Percentiles rank a stretch among this genome's conserved stretches.
Evolutionary conservation across 1,284 basidiomycete species (phyloP).

Genomic region (Ustilago sp.): DNA sequence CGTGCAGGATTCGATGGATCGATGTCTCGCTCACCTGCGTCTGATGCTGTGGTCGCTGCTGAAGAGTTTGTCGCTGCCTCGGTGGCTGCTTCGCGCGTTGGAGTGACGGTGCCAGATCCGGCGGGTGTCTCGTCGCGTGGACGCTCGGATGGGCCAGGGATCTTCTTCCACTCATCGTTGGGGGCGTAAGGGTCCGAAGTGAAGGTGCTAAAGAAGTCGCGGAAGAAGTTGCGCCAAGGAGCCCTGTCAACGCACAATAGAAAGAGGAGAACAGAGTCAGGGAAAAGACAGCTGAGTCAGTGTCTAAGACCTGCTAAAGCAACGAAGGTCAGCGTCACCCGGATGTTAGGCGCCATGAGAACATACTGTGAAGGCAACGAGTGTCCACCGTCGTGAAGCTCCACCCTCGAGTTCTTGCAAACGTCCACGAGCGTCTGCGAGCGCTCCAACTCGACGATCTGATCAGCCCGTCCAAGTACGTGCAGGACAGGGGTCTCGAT

Average conservation of each 20-base stretch:
- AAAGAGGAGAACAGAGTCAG: not conserved
- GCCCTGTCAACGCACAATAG: constrained; percentile 33
- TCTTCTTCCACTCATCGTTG: constrained; percentile 45
- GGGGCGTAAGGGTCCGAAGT: constrained; percentile 41
- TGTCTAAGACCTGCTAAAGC: not conserved
- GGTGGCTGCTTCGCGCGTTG: constrained; percentile 30
- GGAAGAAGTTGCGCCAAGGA: constrained; percentile 67
- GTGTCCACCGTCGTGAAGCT: constrained; percentile 67
- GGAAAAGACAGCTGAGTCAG: not conserved
- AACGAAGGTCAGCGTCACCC: not conserved
- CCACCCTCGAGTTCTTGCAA: constrained; percentile 59
- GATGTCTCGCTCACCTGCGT: constrained; percentile 57
- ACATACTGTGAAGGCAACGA: constrained; percentile 62
- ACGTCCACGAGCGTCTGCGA: constrained; percentile 59
- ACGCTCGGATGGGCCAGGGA: constrained; percentile 47
- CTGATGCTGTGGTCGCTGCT: constrained; percentile 11
- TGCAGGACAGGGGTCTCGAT: constrained; percentile 63
- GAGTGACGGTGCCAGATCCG: constrained; percentile 49
- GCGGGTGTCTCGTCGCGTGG: constrained; percentile 49
- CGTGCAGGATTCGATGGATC: constrained; percentile 62
- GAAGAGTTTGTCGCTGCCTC: constrained; percentile 1
- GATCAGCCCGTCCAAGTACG: constrained; percentile 57
- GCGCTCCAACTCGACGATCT: constrained; percentile 57
- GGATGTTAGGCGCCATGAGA: not conserved
- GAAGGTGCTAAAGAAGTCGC: constrained; percentile 60